Evolutionary conservation across 2,329 filamentous ascomycete species (phyloP).

Genomic region (Bipolaris oryzae): DNA sequence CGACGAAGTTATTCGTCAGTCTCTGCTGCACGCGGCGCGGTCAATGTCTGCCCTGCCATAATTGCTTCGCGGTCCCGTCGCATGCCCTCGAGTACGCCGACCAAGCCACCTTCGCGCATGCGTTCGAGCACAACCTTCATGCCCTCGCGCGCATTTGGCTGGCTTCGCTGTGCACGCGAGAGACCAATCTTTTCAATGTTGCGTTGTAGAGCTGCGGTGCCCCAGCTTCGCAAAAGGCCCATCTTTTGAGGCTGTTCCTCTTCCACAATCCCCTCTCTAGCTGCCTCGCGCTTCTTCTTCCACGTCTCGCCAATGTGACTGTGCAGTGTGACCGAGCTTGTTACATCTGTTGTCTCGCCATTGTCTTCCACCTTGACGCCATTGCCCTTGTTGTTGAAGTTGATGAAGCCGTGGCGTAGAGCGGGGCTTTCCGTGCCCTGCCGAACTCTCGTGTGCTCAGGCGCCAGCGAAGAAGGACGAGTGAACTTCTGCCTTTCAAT

Average conservation of each 20-base stretch:
- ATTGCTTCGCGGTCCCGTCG: conserved; percentile 61
- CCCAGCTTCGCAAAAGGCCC: conserved; percentile 67
- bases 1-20: conserved; percentile 29
- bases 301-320: conserved; percentile 74
- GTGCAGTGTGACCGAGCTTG: conserved; percentile 74
- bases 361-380: conserved; percentile 39
- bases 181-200: conserved; percentile 81
- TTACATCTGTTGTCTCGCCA: conserved; percentile 66
- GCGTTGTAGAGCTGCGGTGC: conserved; percentile 73
- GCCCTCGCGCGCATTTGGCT: conserved; percentile 80
- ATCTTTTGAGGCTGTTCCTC: conserved; percentile 57
- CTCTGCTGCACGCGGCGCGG: conserved; percentile 17
- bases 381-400: conserved; percentile 29
- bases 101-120: conserved; percentile 68
- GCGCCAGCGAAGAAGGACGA: conserved; percentile 47
- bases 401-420: conserved; percentile 42
- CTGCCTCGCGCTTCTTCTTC: conserved; percentile 54
- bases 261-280: conserved; percentile 47
- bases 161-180: conserved; percentile 75
- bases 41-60: conserved; percentile 31
- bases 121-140: conserved; percentile 83
- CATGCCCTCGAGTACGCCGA: conserved; percentile 74
- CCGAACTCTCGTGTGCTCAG: conserved; percentile 35
- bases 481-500: conserved; percentile 76
- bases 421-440: conserved; percentile 41